A percentile compares a stretch with the other conserved stretches of the same genome.
Evolutionary conservation across 495 filamentous ascomycete species (phyloP).

Genomic region (Evansstolkia leycettana): DNA sequence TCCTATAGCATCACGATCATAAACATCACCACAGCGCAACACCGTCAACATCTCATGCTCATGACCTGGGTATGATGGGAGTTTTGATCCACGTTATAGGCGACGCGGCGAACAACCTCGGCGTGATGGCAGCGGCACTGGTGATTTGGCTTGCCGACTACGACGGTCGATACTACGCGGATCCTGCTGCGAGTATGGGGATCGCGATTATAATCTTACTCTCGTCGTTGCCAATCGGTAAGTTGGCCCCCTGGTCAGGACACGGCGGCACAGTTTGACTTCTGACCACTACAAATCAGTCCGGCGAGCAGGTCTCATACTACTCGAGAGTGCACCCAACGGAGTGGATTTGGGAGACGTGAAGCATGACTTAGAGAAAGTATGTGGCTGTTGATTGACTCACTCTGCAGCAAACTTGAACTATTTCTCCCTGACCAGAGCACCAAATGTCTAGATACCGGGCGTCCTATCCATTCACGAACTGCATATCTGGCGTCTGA

Average conservation of each 20-base stretch:
- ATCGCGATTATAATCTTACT: conserved; percentile 33
- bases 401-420: neutral
- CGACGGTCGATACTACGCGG: conserved; percentile 33
- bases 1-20: conserved; percentile 31
- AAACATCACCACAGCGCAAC: conserved; percentile 37
- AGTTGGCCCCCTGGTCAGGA: neutral
- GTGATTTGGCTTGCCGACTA: conserved; percentile 31
- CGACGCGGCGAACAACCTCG: conserved; percentile 38
- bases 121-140: conserved; percentile 32
- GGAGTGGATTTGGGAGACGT: conserved; percentile 66
- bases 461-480: conserved; percentile 36
- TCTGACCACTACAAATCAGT: conserved; percentile 12
- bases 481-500: conserved; percentile 41
- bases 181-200: conserved; percentile 33
- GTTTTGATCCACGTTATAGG: conserved; percentile 37
- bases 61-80: conserved; percentile 35
- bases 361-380: conserved; percentile 52
- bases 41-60: conserved; percentile 5
- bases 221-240: conserved; percentile 28
- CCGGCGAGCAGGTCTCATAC: conserved; percentile 37
- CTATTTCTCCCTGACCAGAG: no score
- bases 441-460: conserved; percentile 17
- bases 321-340: conserved; percentile 74
- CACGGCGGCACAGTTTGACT: neutral
- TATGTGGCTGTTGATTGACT: conserved; percentile 9